phyloP scores from a whole-genome alignment of 805 yeast genomes.

The Saccharomycopsis synnaedendra region DNA sequence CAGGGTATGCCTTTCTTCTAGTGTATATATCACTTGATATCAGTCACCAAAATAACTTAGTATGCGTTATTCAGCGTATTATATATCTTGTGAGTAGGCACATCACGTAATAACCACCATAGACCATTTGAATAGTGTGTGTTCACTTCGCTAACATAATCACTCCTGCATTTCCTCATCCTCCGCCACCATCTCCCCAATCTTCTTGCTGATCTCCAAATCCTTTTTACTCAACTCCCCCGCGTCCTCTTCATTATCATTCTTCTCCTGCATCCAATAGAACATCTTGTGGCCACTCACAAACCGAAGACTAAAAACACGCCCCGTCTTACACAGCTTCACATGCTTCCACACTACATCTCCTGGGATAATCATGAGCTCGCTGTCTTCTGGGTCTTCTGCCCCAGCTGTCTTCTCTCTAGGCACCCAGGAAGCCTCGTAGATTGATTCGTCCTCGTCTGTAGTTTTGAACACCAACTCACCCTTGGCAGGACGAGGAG shows the following conservation, averaged over 20 bases:
- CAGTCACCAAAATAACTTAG: too few species aligned
- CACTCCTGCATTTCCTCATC: conserved; percentile 29
- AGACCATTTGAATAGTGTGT: too few species aligned
- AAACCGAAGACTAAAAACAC: conserved; percentile 62
- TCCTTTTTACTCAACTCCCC: conserved; percentile 51
- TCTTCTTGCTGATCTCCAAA: conserved; percentile 32
- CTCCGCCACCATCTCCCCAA: conserved; percentile 35
- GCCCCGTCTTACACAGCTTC: conserved; percentile 59
- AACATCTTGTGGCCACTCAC: conserved; percentile 46
- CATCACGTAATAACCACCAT: too few species aligned
- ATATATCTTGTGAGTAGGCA: too few species aligned
- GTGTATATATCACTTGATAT: too few species aligned
- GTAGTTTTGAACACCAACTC: conserved; percentile 45
- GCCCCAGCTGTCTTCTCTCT: conserved; percentile 35
- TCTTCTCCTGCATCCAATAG: conserved; percentile 67
- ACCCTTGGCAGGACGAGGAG: conserved; percentile 67
- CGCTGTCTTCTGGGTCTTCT: conserved; percentile 29
- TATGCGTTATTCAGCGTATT: too few species aligned
- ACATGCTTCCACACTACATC: conserved; percentile 73
- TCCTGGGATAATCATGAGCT: conserved; percentile 69
- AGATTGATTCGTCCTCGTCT: conserved; percentile 59
- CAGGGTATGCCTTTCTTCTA: too few species aligned
- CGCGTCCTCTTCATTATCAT: conserved; percentile 51
- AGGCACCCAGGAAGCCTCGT: conserved; percentile 64
- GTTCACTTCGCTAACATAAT: too few species aligned